Evolutionary conservation across 805 yeast genomes (phyloP).

Genomic region (Ascoidea rubescens): DNA sequence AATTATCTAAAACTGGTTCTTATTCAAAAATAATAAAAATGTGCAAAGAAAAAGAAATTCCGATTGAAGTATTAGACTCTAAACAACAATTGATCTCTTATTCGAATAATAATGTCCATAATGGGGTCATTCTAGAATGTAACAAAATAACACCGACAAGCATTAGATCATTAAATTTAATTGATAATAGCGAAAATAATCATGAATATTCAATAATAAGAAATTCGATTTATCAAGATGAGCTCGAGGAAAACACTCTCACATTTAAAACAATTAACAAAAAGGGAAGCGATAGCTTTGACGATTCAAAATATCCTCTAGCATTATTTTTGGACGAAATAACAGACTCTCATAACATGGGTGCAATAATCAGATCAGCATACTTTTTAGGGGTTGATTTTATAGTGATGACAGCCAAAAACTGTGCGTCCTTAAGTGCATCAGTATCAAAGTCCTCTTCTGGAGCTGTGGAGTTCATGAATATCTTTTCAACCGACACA

Average conservation of each 20-base stretch:
- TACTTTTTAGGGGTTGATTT: slow-evolving; percentile 46
- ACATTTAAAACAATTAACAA: background rate
- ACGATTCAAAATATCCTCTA: slow-evolving; percentile 22
- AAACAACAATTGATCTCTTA: slow-evolving; percentile 2
- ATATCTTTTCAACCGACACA: slow-evolving; percentile 41
- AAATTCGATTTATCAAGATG: background rate
- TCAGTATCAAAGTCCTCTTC: slow-evolving; percentile 70
- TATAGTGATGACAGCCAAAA: slow-evolving; percentile 33
- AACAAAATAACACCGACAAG: slow-evolving; percentile 1
- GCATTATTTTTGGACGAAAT: slow-evolving; percentile 37
- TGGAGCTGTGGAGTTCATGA: slow-evolving; percentile 70
- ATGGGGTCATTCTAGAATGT: slow-evolving; percentile 9
- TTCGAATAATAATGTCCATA: slow-evolving; percentile 7
- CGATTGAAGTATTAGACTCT: background rate
- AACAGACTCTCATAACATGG: slow-evolving; percentile 52
- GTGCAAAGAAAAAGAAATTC: slow-evolving; percentile 24
- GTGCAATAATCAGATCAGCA: slow-evolving; percentile 41
- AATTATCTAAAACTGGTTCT: slow-evolving; percentile 18
- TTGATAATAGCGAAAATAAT: background rate
- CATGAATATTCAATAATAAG: background rate
- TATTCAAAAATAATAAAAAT: slow-evolving; percentile 27
- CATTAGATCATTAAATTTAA: slow-evolving; percentile 1
- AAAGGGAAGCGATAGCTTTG: background rate
- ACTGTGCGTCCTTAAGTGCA: slow-evolving; percentile 60
- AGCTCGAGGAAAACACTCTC: background rate